Evolutionary conservation across 768 basidiomycete species (phyloP).

Genomic region (Lenzites betulinus): DNA sequence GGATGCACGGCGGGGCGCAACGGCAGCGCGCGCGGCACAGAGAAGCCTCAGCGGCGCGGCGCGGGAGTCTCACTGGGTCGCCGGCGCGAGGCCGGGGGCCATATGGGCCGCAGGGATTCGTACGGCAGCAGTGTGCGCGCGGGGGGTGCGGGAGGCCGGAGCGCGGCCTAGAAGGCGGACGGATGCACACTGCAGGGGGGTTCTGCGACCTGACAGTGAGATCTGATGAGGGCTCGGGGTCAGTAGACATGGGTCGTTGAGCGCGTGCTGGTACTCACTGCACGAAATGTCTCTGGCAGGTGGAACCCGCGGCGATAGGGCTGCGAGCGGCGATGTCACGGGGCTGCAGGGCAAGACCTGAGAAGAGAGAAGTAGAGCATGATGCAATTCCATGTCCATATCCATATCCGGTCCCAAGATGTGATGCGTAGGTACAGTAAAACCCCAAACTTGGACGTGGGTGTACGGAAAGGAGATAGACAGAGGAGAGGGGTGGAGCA

Average conservation of each 20-base stretch:
- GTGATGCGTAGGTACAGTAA: neutral
- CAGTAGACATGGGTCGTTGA: neutral
- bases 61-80: neutral
- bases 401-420: neutral
- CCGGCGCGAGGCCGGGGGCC: neutral
- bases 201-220: neutral
- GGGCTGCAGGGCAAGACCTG: too few species aligned
- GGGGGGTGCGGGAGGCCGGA: neutral
- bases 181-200: neutral
- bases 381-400: neutral
- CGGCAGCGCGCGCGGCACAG: neutral
- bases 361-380: neutral
- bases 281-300: neutral
- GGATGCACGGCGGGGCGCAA: neutral
- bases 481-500: too few species aligned
- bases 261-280: neutral
- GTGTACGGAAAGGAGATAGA: too few species aligned
- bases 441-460: too few species aligned
- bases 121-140: neutral
- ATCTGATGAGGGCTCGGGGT: neutral
- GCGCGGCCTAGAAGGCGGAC: neutral
- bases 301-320: neutral
- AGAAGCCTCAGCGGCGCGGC: neutral
- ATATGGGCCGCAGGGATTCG: neutral
- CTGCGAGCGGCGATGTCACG: neutral